phyloP scores from a whole-genome alignment of 805 yeast genomes.

The Maudiozyma bulderi region DNA sequence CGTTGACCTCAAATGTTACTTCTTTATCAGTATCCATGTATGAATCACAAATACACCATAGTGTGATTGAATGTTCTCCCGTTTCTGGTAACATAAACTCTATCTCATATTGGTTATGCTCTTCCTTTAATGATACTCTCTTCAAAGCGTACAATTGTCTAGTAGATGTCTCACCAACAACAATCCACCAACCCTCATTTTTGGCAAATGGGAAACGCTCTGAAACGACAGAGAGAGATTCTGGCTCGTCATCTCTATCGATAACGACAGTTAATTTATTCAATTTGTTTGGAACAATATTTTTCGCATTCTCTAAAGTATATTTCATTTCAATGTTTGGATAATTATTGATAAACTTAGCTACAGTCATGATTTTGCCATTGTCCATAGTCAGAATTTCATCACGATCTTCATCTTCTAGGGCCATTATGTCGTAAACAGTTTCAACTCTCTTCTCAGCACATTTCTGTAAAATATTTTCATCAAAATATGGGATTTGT shows the following conservation, averaged over 20 bases:
- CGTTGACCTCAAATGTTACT: slow-evolving; percentile 43
- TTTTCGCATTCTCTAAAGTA: slow-evolving; percentile 35
- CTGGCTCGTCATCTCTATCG: slow-evolving; percentile 71
- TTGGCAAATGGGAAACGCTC: slow-evolving; percentile 52
- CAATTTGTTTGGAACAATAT: slow-evolving; percentile 40
- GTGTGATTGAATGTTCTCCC: slow-evolving; percentile 53
- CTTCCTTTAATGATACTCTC: slow-evolving; percentile 46
- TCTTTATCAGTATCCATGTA: slow-evolving; percentile 92
- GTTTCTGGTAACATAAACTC: slow-evolving; percentile 47
- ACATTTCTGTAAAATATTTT: slow-evolving; percentile 43
- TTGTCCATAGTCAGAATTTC: slow-evolving; percentile 48
- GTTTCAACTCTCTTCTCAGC: slow-evolving; percentile 47
- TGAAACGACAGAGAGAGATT: slow-evolving; percentile 49
- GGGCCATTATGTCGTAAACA: slow-evolving; percentile 66
- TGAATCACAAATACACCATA: slow-evolving; percentile 88
- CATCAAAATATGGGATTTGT: slow-evolving; percentile 67
- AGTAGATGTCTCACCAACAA: slow-evolving; percentile 56
- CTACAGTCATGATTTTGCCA: slow-evolving; percentile 51
- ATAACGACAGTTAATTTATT: slow-evolving; percentile 40
- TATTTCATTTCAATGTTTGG: slow-evolving; percentile 74
- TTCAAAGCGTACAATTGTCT: slow-evolving; percentile 66
- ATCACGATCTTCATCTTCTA: slow-evolving; percentile 66
- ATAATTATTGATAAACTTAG: slow-evolving; percentile 79
- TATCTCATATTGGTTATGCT: slow-evolving; percentile 43
- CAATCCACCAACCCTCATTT: slow-evolving; percentile 70